Percentiles rank a stretch among this genome's conserved stretches.
Evolutionary conservation across 164 flowering plant genomes (phyloP).

Genomic region (Sedum album): DNA sequence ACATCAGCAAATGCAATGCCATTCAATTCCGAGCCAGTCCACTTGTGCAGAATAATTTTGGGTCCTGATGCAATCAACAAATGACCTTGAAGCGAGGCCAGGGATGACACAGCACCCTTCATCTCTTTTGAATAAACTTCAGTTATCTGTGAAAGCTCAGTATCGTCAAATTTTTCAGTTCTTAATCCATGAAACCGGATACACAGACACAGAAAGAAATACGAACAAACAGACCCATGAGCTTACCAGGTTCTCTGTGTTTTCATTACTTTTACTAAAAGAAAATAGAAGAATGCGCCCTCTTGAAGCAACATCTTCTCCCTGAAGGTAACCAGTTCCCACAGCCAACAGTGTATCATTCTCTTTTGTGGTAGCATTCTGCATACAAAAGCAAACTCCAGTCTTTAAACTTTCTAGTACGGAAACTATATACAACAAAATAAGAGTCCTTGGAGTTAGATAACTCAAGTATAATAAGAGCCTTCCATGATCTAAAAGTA

Average conservation of each 20-base stretch:
- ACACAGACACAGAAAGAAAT: neutral
- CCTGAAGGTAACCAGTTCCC: constrained; percentile 99
- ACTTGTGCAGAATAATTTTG: constrained; percentile 83
- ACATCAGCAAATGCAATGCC: constrained; percentile 91
- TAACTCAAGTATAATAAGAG: neutral
- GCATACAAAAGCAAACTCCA: constrained; percentile 11
- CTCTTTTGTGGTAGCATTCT: constrained; percentile 77
- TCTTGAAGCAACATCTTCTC: constrained; percentile 97
- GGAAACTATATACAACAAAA: neutral
- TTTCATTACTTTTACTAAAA: constrained; percentile 51
- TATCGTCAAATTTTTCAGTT: neutral
- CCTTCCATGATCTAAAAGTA: neutral
- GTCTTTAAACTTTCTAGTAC: neutral
- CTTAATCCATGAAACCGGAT: neutral
- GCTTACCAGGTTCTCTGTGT: constrained; percentile 57
- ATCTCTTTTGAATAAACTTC: constrained; percentile 93
- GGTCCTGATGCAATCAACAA: constrained; percentile 93
- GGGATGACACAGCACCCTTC: constrained; percentile 95
- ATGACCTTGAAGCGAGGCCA: constrained; percentile 95
- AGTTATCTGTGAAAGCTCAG: constrained; percentile 39
- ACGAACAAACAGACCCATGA: neutral
- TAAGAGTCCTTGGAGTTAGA: neutral
- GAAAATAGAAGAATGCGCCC: constrained; percentile 87
- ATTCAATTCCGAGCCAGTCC: constrained; percentile 90
- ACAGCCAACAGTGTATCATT: constrained; percentile 89